Conservation (phyloP, 176 grass and related monocot genomes). For the Chloris gayana region DNA sequence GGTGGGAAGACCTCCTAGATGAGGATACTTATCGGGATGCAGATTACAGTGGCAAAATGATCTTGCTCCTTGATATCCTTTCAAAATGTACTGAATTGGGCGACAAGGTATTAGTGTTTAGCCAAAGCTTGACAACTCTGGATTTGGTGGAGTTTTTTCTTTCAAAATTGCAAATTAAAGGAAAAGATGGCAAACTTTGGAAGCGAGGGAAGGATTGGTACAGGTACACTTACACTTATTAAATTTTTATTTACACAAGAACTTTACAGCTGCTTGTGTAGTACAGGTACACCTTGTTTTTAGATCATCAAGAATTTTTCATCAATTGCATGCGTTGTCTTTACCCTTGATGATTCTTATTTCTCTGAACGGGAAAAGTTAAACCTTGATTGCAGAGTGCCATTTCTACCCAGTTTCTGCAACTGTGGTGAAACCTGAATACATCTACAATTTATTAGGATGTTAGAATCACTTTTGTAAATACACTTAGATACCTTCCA, state of each 20-base stretch:
- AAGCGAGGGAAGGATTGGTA: conserved; percentile 99
- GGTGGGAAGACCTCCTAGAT: conserved; percentile 85
- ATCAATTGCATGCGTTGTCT: not conserved
- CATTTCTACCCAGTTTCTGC: not conserved
- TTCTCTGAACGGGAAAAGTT: conserved; percentile 15
- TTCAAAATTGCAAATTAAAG: conserved; percentile 75
- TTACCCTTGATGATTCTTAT: conserved; percentile 24
- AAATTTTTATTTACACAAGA: conserved; percentile 23
- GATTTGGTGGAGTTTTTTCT: conserved; percentile 91
- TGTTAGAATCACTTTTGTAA: not conserved
- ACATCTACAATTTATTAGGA: conserved; percentile 4
- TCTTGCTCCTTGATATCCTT: conserved; percentile 90
- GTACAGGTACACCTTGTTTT: not conserved
- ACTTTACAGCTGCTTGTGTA: conserved; percentile 13
- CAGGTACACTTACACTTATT: conserved; percentile 61
- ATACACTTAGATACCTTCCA: not conserved
- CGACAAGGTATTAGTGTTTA: conserved; percentile 93
- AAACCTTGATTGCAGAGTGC: not conserved
- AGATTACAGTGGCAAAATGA: conserved; percentile 96
- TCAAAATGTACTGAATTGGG: conserved; percentile 73
- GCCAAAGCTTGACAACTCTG: conserved; percentile 90
- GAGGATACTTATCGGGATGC: conserved; percentile 71
- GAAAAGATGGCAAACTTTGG: conserved; percentile 79
- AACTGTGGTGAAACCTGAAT: not conserved
- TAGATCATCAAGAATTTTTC: not conserved